These are phyloP conservation scores for Fraxinus greggii DNA, from an alignment of 305 asterid species.

Conservation along the genomic window DNA sequence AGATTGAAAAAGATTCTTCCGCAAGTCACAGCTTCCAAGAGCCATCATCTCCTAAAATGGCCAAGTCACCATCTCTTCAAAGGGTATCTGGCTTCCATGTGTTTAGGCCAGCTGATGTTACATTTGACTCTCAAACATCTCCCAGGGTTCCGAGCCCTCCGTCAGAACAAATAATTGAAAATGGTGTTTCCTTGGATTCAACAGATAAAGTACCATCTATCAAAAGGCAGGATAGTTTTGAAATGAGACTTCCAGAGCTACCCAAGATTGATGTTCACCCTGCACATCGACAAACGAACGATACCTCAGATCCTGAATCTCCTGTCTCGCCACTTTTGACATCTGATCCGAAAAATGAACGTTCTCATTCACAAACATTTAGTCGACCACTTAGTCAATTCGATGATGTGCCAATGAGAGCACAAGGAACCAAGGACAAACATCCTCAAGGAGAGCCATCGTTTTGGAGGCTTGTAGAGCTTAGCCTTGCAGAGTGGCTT, in stretches of 20 bases:
- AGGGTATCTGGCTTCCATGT: slow-evolving; percentile 72
- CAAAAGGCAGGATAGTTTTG: slow-evolving; percentile 98
- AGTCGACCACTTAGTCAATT: slow-evolving; percentile 77
- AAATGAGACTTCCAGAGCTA: slow-evolving; percentile 86
- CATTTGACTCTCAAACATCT: slow-evolving; percentile 73
- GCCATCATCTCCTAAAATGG: slow-evolving; percentile 91
- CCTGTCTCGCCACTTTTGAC: slow-evolving; percentile 99
- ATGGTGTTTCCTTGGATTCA: slow-evolving; percentile 58
- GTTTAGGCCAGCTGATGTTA: slow-evolving; percentile 66
- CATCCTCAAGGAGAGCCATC: slow-evolving; percentile 68
- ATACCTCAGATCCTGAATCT: slow-evolving; percentile 90
- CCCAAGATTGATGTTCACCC: slow-evolving; percentile 94
- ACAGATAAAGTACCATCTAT: slow-evolving; percentile 82
- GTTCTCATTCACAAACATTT: slow-evolving; percentile 97
- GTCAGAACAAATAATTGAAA: slow-evolving; percentile 79
- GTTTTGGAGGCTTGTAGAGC: slow-evolving; percentile 95
- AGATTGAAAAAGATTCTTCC: slow-evolving; percentile 85
- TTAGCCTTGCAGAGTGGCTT: slow-evolving; percentile 99
- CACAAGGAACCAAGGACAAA: slow-evolving; percentile 49
- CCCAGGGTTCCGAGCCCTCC: slow-evolving; percentile 82
- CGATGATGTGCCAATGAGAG: slow-evolving; percentile 50
- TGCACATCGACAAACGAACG: slow-evolving; percentile 59
- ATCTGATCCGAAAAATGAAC: slow-evolving; percentile 95
- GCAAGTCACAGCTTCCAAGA: slow-evolving; percentile 77
- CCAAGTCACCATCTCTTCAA: slow-evolving; percentile 94